Evolutionary conservation across 2,329 filamentous ascomycete species (phyloP).

Genomic region (Colletotrichum coccodes): DNA sequence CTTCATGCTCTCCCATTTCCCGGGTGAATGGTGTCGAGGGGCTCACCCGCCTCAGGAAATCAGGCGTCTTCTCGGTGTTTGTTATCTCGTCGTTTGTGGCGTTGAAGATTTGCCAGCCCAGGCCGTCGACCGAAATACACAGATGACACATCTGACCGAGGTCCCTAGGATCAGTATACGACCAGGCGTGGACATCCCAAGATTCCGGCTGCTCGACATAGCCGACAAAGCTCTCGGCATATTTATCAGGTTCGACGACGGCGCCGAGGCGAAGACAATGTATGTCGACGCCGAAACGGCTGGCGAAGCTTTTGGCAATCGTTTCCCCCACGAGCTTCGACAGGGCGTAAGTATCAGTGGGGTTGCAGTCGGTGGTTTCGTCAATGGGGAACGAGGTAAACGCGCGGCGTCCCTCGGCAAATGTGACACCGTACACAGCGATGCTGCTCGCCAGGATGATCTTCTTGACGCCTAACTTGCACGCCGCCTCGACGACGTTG

Average conservation of each 20-base stretch:
- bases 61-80: constrained; percentile 58
- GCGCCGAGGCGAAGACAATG: constrained; percentile 71
- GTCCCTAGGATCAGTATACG: constrained; percentile 71
- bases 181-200: constrained; percentile 69
- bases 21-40: constrained; percentile 62
- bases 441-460: constrained; percentile 69
- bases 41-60: constrained; percentile 60
- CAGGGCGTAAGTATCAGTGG: constrained; percentile 71
- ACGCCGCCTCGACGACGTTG: constrained; percentile 72
- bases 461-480: constrained; percentile 69
- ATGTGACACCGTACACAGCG: constrained; percentile 71
- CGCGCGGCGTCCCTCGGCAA: constrained; percentile 66
- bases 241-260: constrained; percentile 71
- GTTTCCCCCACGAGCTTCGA: constrained; percentile 69
- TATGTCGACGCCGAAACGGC: constrained; percentile 66
- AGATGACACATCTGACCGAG: constrained; percentile 70
- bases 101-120: constrained; percentile 73
- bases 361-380: constrained; percentile 68
- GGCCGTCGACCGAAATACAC: constrained; percentile 59
- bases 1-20: constrained; percentile 67
- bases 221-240: constrained; percentile 60
- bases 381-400: constrained; percentile 68
- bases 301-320: constrained; percentile 65
- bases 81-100: constrained; percentile 72
- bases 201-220: constrained; percentile 61